These are phyloP conservation scores for Kwoniella mangroviensis DNA, from an alignment of 768 basidiomycete species.

Conservation along the genomic window DNA sequence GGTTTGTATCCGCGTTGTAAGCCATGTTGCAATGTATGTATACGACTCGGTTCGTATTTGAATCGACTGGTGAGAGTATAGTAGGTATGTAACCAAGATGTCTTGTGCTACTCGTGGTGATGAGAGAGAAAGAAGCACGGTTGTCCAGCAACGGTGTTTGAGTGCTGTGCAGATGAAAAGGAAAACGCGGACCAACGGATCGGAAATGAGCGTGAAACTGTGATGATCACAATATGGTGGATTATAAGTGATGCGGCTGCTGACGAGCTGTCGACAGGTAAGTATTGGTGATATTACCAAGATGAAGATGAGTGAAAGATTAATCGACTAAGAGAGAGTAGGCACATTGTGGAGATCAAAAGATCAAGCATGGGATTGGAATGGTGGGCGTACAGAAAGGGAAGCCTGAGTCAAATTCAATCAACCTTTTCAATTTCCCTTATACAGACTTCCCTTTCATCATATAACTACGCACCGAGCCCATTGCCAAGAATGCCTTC, in stretches of 20 bases:
- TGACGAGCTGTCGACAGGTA: neutral
- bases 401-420: too few species aligned
- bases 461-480: neutral
- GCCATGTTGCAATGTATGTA: slow-evolving; percentile 2
- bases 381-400: neutral
- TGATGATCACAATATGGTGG: neutral
- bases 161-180: slow-evolving; percentile 12
- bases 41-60: neutral
- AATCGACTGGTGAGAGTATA: neutral
- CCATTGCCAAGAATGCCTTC: neutral
- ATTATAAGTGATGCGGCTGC: neutral
- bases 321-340: too few species aligned
- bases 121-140: neutral
- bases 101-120: too few species aligned
- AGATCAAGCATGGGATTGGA: neutral
- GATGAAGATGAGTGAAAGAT: neutral
- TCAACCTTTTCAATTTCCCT: too few species aligned
- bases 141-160: slow-evolving; percentile 13
- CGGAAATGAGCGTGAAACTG: slow-evolving; percentile 9
- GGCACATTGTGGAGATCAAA: neutral
- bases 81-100: too few species aligned
- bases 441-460: too few species aligned
- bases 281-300: neutral
- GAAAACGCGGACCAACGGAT: neutral
- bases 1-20: slow-evolving; percentile 18